A percentile compares a stretch with the other conserved stretches of the same genome.
These are phyloP conservation scores for Xylaria palmicola DNA, from an alignment of 495 filamentous ascomycete species.

Conservation along the genomic window DNA sequence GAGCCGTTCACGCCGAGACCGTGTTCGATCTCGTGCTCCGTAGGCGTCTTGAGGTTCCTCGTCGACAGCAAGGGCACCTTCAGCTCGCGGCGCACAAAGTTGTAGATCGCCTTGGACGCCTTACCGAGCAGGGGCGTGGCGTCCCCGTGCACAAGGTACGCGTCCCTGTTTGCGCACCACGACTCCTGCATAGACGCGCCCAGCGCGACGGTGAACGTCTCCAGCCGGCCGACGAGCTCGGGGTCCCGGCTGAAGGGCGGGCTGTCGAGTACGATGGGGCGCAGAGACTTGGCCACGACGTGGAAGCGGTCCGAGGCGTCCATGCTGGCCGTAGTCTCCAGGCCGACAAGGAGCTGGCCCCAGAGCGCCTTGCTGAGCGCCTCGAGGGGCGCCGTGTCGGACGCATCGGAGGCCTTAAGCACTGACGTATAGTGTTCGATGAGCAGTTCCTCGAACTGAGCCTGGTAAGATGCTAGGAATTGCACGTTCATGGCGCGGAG, in stretches of 20 bases:
- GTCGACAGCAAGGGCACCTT: slow-evolving; percentile 2
- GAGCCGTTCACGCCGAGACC: background rate
- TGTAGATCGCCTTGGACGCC: slow-evolving; percentile 9
- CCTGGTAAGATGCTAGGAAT: slow-evolving; percentile 6
- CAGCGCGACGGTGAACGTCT: background rate
- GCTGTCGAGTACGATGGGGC: background rate
- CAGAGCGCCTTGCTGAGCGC: background rate
- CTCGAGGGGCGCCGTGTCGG: background rate
- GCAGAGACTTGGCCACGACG: background rate
- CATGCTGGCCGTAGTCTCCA: slow-evolving; percentile 1
- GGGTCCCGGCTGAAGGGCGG: background rate
- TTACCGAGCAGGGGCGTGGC: slow-evolving; percentile 7
- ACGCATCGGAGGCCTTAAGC: background rate
- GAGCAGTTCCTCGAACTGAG: background rate
- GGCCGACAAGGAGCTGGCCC: background rate
- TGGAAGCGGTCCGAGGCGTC: background rate
- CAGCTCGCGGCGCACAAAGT: slow-evolving; percentile 6
- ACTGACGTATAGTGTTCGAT: background rate
- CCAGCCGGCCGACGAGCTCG: background rate
- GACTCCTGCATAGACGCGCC: background rate
- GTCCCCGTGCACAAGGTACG: slow-evolving; percentile 13
- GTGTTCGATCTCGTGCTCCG: background rate
- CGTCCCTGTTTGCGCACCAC: slow-evolving; percentile 11
- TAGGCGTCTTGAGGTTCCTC: background rate
- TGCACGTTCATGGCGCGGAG: slow-evolving; percentile 28